Base-by-base conservation (phyloP, 495 filamentous ascomycete genomes). In the Pseudomonodictys pantanalensis region DNA sequence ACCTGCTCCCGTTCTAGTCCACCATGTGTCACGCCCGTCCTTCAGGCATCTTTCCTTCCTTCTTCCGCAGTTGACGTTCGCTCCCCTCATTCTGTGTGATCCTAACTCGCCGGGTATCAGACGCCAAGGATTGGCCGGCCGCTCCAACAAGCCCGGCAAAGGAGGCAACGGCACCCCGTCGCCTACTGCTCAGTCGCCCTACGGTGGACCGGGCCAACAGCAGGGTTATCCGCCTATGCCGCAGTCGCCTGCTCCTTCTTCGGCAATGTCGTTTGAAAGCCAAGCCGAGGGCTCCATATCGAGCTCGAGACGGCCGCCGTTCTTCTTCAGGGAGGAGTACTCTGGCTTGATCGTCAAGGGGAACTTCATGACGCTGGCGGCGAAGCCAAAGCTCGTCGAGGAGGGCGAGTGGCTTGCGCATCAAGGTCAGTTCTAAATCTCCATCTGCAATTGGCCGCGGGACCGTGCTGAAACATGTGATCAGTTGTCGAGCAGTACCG, bases 341-440 rank as follows among this genome's bases (percentile, higher is more conserved):
- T 84, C 88, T 41, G 86, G 85, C 64, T 81, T 95, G 60, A 92
- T 95, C 56, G 92, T 96, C 60, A 95, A 90, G 74, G 92, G 92
- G 42, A 97, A 96, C 74, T 96, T 96, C 71, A 90, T 95, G 87
- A 96, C 92, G 20, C 75, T 97, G 41, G 92, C 90, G 65, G 89
- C 89, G 48, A 88, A 89, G 69, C 92, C 92, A 8, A 88, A 89
- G 72, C 86, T 90, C 49, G 87, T 96, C 25, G 92, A 96, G 70
- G 80, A 88, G 58, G 91, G 90, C 29, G 92, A 97, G 69, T 97
- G 92, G 92, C 76, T 95, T 58, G 91, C 91, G 52, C 91, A 96
- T 73, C 92, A 96, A 82, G 86, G 92, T 95, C 77, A 73, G 78
- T 68, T 43, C 39, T n/a, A n/a, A n/a, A n/a, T n/a, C n/a, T n/a